These are phyloP conservation scores for Trametes elegans DNA, from an alignment of 768 basidiomycete species.

Conservation along the genomic window DNA sequence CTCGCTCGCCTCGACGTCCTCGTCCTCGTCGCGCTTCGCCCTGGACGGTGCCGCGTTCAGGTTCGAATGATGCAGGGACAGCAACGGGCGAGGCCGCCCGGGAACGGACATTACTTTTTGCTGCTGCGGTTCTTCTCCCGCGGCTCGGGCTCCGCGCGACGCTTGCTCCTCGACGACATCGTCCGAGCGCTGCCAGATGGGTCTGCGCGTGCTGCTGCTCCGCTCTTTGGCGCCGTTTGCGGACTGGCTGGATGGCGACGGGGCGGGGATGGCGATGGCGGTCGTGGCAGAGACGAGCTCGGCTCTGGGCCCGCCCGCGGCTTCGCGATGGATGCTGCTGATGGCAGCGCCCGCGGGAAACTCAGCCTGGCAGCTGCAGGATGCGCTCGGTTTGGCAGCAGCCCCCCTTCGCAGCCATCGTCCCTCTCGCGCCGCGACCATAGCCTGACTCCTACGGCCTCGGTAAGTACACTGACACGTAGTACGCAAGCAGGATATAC, in stretches of 20 bases:
- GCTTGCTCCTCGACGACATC: slow-evolving; percentile 30
- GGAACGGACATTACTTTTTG: slow-evolving; percentile 32
- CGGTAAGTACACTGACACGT: too few species aligned
- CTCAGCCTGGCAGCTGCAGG: too few species aligned
- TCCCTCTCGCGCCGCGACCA: too few species aligned
- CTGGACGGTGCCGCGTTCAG: slow-evolving; percentile 17
- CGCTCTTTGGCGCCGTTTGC: background rate
- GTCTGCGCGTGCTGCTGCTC: background rate
- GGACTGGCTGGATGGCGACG: background rate
- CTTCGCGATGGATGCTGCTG: too few species aligned
- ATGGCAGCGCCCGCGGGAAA: too few species aligned
- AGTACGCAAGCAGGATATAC: too few species aligned
- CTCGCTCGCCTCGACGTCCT: slow-evolving; percentile 26
- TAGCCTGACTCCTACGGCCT: too few species aligned
- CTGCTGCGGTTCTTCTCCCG: slow-evolving; percentile 29
- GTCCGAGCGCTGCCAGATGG: background rate
- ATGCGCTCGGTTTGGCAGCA: background rate
- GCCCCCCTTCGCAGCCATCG: too few species aligned
- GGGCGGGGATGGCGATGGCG: slow-evolving; percentile 5
- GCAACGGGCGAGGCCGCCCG: background rate
- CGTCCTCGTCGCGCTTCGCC: slow-evolving; percentile 30
- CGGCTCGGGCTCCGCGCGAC: slow-evolving; percentile 34
- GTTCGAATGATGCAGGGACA: background rate
- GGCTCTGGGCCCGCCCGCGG: too few species aligned
- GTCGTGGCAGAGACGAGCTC: slow-evolving; percentile 9